These are phyloP conservation scores for Solanum habrochaites DNA, from an alignment of 257 asterid species.

Conservation along the genomic window DNA sequence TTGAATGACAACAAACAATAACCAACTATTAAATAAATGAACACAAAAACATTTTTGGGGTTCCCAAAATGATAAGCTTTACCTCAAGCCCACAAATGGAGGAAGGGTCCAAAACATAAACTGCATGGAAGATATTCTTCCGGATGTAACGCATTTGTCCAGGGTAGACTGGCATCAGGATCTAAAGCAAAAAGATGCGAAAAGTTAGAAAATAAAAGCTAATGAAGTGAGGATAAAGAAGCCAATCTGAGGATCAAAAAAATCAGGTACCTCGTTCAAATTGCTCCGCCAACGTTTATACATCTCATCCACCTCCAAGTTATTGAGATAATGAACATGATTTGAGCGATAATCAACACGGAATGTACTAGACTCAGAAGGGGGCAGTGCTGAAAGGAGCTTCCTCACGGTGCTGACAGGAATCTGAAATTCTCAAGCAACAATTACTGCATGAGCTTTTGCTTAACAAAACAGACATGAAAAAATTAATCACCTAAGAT, in stretches of 20 bases:
- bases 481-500: neutral
- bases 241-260: neutral
- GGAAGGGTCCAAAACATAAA: slow-evolving; percentile 81
- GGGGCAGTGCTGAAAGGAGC: slow-evolving; percentile 77
- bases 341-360: slow-evolving; percentile 92
- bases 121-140: slow-evolving; percentile 90
- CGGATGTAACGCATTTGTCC: slow-evolving; percentile 98
- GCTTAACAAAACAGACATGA: neutral
- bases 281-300: slow-evolving; percentile 97
- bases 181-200: slow-evolving; percentile 25
- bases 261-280: slow-evolving; percentile 59
- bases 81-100: slow-evolving; percentile 87
- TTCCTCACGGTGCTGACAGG: slow-evolving; percentile 68
- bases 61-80: slow-evolving; percentile 16
- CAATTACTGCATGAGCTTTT: neutral
- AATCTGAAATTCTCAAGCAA: slow-evolving; percentile 36
- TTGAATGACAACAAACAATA: neutral
- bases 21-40: slow-evolving; percentile 11
- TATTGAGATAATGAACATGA: slow-evolving; percentile 85
- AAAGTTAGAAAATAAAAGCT: neutral
- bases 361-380: slow-evolving; percentile 57
- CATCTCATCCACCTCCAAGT: slow-evolving; percentile 87
- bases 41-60: slow-evolving; percentile 1
- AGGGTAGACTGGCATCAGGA: slow-evolving; percentile 98
- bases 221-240: neutral